A percentile compares a stretch with the other conserved stretches of the same genome.
Conservation (phyloP, 2,329 filamentous ascomycete species). For the Beauveria sp. region DNA sequence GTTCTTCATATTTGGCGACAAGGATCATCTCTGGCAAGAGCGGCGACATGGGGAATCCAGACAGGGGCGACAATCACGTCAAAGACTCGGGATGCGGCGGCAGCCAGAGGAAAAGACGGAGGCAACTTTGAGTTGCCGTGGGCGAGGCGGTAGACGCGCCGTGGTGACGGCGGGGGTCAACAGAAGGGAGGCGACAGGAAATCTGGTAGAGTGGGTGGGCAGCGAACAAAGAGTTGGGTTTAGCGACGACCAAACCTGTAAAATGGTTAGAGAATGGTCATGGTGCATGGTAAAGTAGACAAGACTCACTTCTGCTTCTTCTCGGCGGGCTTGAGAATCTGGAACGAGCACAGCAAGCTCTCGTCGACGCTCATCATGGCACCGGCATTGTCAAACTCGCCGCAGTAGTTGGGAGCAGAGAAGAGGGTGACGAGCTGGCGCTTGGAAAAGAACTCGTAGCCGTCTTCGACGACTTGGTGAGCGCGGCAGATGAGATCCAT, state of each 20-base stretch:
- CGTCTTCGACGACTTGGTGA: constrained; percentile 97
- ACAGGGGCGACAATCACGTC: constrained; percentile 10
- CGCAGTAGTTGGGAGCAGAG: constrained; percentile 97
- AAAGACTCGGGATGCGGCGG: background rate
- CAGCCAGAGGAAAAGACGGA: constrained; percentile 1
- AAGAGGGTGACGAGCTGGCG: constrained; percentile 95
- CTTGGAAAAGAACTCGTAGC: constrained; percentile 99
- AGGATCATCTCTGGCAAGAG: background rate
- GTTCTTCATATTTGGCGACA: constrained; percentile 7
- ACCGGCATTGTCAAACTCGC: constrained; percentile 98
- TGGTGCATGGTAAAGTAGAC: constrained; percentile 12
- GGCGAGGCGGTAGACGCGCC: constrained; percentile 4
- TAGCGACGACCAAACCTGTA: constrained; percentile 95
- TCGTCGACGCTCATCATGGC: constrained; percentile 99
- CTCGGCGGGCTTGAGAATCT: constrained; percentile 99
- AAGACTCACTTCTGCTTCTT: constrained; percentile 99
- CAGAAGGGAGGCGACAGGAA: background rate
- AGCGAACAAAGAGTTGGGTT: constrained; percentile 20
- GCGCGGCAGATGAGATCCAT: constrained; percentile 99
- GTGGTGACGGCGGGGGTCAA: background rate
- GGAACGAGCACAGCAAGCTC: constrained; percentile 97
- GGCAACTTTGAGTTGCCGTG: background rate
- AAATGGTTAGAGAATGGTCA: constrained; percentile 53
- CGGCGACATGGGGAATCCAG: background rate
- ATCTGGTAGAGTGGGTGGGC: background rate